Percentiles rank a stretch among this genome's conserved stretches.
Conservation (phyloP, 352 stramenopile species). For the Phytophthora colocasiae region DNA sequence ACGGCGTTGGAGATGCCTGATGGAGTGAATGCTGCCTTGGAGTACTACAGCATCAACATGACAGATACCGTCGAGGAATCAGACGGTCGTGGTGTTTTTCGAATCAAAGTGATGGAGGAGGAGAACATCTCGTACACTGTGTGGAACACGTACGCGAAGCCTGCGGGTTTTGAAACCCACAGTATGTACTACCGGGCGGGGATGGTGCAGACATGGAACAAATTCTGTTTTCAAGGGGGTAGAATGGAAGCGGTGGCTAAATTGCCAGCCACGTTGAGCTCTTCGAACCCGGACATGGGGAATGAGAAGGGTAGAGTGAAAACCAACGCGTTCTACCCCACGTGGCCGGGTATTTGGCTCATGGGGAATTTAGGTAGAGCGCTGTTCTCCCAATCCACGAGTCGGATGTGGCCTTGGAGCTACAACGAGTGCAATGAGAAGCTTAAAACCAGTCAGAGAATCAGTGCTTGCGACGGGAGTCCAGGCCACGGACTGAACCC, state of each 20-base stretch:
- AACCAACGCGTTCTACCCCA: slow-evolving; percentile 63
- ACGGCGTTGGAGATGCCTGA: slow-evolving; percentile 65
- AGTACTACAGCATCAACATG: slow-evolving; percentile 93
- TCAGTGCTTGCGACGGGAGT: slow-evolving; percentile 87
- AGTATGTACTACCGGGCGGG: slow-evolving; percentile 65
- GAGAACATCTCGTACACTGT: slow-evolving; percentile 54
- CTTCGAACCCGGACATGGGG: slow-evolving; percentile 60
- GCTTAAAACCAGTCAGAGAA: slow-evolving; percentile 44
- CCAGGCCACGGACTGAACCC: slow-evolving; percentile 93
- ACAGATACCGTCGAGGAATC: slow-evolving; percentile 46
- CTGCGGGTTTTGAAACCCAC: slow-evolving; percentile 45
- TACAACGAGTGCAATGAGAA: slow-evolving; percentile 89
- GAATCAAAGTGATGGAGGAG: slow-evolving; percentile 47
- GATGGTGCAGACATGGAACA: slow-evolving; percentile 93
- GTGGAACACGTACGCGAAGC: slow-evolving; percentile 52
- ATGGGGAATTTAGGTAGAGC: slow-evolving; percentile 95
- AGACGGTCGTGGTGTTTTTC: slow-evolving; percentile 41
- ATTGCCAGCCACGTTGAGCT: slow-evolving; percentile 84
- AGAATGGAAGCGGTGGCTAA: slow-evolving; percentile 90
- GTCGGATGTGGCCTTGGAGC: slow-evolving; percentile 95
- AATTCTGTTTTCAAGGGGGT: slow-evolving; percentile 94
- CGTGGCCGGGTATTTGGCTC: slow-evolving; percentile 96
- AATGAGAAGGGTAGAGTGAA: slow-evolving; percentile 44
- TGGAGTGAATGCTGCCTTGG: slow-evolving; percentile 67
- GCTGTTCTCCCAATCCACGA: slow-evolving; percentile 92